Conservation (phyloP, 2,329 filamentous ascomycete genomes). For the Gyromitra esculenta region DNA sequence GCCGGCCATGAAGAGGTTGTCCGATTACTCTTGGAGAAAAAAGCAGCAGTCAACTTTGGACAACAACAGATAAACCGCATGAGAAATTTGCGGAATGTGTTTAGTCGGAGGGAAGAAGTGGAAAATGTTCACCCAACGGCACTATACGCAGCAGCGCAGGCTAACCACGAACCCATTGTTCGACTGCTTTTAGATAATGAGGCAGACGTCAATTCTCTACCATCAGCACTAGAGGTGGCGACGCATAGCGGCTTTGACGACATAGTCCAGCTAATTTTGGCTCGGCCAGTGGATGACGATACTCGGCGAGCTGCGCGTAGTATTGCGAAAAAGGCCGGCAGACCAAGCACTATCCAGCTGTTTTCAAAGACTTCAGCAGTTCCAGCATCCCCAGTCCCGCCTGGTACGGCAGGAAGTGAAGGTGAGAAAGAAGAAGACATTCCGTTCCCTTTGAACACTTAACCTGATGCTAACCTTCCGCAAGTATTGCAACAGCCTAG, state of each 20-base stretch:
- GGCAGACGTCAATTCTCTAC: not conserved
- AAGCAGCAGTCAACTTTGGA: slow-evolving; percentile 58
- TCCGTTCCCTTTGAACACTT: no score
- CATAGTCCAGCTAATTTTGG: not conserved
- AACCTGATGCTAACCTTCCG: no score
- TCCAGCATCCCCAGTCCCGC: no score
- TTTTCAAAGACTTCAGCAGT: not conserved
- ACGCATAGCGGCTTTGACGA: not conserved
- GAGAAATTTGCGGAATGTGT: no score
- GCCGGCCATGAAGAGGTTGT: slow-evolving; percentile 53
- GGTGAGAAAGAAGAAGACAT: no score
- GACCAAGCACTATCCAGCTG: not conserved
- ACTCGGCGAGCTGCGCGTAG: no score
- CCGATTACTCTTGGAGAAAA: slow-evolving; percentile 51
- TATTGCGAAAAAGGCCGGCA: no score
- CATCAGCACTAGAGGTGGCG: slow-evolving; percentile 1
- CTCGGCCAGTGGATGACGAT: not conserved
- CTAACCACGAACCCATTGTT: not conserved
- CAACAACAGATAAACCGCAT: slow-evolving; percentile 57
- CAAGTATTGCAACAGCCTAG: no score
- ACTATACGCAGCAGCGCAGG: not conserved
- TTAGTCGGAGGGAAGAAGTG: no score
- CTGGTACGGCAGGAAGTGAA: no score
- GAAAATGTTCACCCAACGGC: not conserved
- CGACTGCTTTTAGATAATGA: not conserved